phyloP scores from a whole-genome alignment of 495 filamentous ascomycete genomes.

The Penicillium psychrofluorescens region DNA sequence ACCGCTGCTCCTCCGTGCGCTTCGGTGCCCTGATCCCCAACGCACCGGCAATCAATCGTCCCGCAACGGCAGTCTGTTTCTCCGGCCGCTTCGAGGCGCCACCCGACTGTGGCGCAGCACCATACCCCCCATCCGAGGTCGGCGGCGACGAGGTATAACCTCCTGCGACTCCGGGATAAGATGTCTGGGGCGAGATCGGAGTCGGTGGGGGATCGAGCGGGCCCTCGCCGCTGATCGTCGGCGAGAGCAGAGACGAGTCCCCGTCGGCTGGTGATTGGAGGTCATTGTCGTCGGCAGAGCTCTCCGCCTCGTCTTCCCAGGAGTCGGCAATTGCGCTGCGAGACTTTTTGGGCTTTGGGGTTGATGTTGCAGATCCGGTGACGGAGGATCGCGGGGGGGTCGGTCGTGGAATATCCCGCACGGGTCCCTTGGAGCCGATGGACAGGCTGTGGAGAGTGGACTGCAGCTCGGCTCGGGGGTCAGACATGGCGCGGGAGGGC shows the following conservation, averaged over 20 bases:
- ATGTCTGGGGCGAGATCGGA: conserved; percentile 47
- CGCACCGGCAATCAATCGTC: conserved; percentile 82
- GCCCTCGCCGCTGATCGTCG: conserved; percentile 30
- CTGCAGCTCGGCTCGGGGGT: conserved; percentile 30
- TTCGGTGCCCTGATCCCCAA: conserved; percentile 75
- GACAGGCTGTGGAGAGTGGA: conserved; percentile 38
- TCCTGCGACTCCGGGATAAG: conserved; percentile 15
- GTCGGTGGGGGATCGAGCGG: conserved; percentile 52
- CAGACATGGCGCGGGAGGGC: conserved; percentile 16
- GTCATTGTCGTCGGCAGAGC: conserved; percentile 26
- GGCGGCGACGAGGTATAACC: no score
- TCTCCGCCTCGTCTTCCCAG: conserved; percentile 71
- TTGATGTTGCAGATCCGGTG: conserved; percentile 1
- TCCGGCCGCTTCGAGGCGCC: conserved; percentile 53
- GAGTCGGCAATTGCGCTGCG: conserved; percentile 56
- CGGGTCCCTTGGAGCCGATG: conserved; percentile 30
- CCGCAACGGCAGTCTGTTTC: conserved; percentile 87
- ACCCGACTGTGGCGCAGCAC: conserved; percentile 14
- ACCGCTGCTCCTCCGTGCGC: conserved; percentile 78
- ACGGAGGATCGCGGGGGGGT: conserved; percentile 8
- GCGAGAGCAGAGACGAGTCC: conserved; percentile 16
- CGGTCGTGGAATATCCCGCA: conserved; percentile 27
- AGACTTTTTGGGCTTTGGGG: conserved; percentile 34
- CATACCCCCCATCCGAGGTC: neutral
- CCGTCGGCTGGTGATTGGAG: conserved; percentile 4